phyloP scores from a whole-genome alignment of 495 filamentous ascomycete genomes.

The Xylaria scruposa region DNA sequence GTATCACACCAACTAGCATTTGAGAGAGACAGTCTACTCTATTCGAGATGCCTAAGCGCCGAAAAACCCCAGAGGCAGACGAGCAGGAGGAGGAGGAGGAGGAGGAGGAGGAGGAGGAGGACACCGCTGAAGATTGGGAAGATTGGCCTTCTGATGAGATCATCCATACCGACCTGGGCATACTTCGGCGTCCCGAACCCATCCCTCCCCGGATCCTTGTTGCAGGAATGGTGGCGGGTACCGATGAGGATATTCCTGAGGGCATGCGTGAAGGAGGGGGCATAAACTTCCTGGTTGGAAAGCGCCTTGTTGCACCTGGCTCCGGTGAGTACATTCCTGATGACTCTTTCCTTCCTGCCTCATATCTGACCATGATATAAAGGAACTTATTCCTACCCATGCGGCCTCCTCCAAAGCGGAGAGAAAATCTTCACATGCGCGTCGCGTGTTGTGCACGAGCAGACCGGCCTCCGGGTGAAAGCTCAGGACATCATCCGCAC shows the following conservation, averaged over 20 bases:
- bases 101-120: neutral
- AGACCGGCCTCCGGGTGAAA: conserved; percentile 16
- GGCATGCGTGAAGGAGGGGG: neutral
- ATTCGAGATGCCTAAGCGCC: conserved; percentile 11
- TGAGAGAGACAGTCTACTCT: neutral
- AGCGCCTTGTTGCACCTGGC: conserved; percentile 20
- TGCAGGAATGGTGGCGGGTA: conserved; percentile 6
- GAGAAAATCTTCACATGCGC: conserved; percentile 10
- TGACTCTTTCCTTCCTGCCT: neutral
- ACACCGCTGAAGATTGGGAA: neutral
- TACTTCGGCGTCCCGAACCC: neutral
- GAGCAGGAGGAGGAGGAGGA: too few species aligned
- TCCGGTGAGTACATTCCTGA: conserved; percentile 18
- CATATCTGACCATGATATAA: conserved; percentile 12
- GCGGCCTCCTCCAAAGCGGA: conserved; percentile 15
- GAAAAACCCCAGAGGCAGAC: too few species aligned
- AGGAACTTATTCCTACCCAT: conserved; percentile 19
- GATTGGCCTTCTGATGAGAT: neutral
- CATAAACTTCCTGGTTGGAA: conserved; percentile 16
- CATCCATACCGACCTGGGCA: neutral
- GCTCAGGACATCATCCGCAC: conserved; percentile 17
- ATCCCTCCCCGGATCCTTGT: neutral
- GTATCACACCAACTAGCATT: neutral
- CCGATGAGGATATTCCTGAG: neutral
- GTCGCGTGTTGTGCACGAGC: conserved; percentile 10